Base-by-base conservation (phyloP, 768 basidiomycete genomes). In the Sistotremastrum niveocremeum region DNA sequence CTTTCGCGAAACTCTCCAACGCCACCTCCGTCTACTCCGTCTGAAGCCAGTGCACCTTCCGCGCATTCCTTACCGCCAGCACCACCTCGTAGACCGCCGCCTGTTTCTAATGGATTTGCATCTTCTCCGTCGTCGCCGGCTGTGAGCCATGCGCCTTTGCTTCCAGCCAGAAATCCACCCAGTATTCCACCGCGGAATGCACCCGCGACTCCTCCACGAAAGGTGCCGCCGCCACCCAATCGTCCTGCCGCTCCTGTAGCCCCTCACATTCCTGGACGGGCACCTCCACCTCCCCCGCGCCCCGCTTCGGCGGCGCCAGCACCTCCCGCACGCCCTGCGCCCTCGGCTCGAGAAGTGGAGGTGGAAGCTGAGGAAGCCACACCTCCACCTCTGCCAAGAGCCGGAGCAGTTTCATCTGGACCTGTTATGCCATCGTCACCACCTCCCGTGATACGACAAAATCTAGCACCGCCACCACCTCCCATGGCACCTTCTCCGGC, bases 361-460 rank as follows among this genome's bases (percentile, higher is more conserved):
- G 38, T 10, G 34, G 35, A 28, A 3, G 11, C 45, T n/a, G 45
- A 5, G 12, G 45, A 46, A 39, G 58, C 65, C 44, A 58, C 62
- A 6, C 69, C 66, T 1, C 71, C 72, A 1, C 65, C 63, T n/a
- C 70, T 69, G 7, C 67, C 71, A 6, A 57, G 59, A 33, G 59
- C 63, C 6, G 58, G 49, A 48, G 46, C 44, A 20, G 42, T 53
- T 39, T 56, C 53, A n/a, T 33, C 30, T 5, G 50, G 50, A 1
- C 20, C 20, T 46, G 50, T 53, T 4, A 55, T 54, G 20, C 20
- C 20, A 7, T 51, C 57, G 6, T 55, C 49, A 39, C 41, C 55
- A 28, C 49, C 55, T 6, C 54, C 57, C 30, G 36, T 45, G 33
- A 52, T 56, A 9, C 52, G 54, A 33, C 43, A 51, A 41, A 10